Base-by-base conservation (phyloP, 2,329 filamentous ascomycete genomes). In the Fusarium sp. region DNA sequence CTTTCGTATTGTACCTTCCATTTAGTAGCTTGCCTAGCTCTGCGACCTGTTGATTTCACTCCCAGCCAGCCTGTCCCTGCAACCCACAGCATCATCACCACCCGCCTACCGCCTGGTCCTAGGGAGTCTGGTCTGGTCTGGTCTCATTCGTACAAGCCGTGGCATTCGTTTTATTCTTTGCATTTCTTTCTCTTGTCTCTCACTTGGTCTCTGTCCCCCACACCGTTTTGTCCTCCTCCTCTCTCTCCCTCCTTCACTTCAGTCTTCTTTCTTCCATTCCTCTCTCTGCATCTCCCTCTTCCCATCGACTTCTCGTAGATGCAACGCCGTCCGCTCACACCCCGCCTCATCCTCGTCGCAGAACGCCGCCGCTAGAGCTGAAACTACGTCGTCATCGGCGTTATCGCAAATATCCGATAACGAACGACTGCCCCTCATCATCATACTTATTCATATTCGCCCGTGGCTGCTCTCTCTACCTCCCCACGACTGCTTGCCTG, bases 401-500 rank as follows among this genome's bases (percentile, higher is more conserved):
- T 76, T 78, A 77, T 78, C 76, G 74, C 74, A 73, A 37, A 66
- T 67, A 70, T 56, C 74, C 71, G 76, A 78, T 75, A 78, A 76
- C 74, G 67, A 77, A 73, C 65, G 60, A 77, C 54, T 71, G 69
- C 76, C 76, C 75, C 77, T 76, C 75, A 71, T 72, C 64, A 56
- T 62, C 64, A 54, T 47, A 64, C 43, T 72, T 60, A 64, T 69
- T 68, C 60, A 65, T 52, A 60, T 52, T 59, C 67, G 52, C 10
- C 37, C 50, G 52, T 69, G 56, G 67, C 50, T 60, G 43, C 49
- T 64, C 46, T 66, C 38, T 56, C 46, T 65, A 53, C 60, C 43
- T 64, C 58, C 57, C 59, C 38, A 35, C 69, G 38, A 60, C 59
- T 65, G 61, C 49, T 66, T 60, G 59, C 38, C 43, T 65, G 53